Percentiles rank a stretch among this genome's conserved stretches.
Conservation (phyloP, 805 yeast species). For the Pichia gijzeniarum region DNA sequence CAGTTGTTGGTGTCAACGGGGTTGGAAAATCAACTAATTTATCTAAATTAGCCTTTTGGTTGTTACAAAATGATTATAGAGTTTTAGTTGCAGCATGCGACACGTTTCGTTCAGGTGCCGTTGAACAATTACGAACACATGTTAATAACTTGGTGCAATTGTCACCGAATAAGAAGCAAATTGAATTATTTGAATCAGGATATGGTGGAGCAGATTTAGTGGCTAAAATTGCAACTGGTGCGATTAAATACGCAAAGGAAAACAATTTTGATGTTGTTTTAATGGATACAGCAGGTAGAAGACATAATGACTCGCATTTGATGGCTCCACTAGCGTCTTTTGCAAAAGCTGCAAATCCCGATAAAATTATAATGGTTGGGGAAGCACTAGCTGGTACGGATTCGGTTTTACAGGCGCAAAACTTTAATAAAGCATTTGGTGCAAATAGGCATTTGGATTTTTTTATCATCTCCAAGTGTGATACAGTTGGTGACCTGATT, state of each 20-base stretch:
- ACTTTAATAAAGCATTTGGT: slow-evolving; percentile 92
- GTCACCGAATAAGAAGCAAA: slow-evolving; percentile 39
- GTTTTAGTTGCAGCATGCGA: slow-evolving; percentile 95
- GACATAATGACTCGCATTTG: slow-evolving; percentile 88
- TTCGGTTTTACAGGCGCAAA: slow-evolving; percentile 89
- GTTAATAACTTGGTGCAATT: slow-evolving; percentile 74
- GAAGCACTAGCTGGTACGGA: slow-evolving; percentile 98
- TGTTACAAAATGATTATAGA: slow-evolving; percentile 78
- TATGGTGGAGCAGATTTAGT: slow-evolving; percentile 95
- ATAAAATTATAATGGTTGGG: slow-evolving; percentile 96
- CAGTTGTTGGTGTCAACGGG: slow-evolving; percentile 97
- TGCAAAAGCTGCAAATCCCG: slow-evolving; percentile 93
- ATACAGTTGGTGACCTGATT: slow-evolving; percentile 93
- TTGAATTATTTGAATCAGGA: slow-evolving; percentile 88
- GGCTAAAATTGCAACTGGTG: slow-evolving; percentile 86
- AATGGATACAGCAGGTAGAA: slow-evolving; percentile 96
- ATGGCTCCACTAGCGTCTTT: slow-evolving; percentile 95
- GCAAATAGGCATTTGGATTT: slow-evolving; percentile 74
- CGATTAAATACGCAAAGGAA: slow-evolving; percentile 70
- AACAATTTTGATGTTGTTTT: slow-evolving; percentile 76
- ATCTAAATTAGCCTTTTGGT: slow-evolving; percentile 93
- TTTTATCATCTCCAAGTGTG: slow-evolving; percentile 90
- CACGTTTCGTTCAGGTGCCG: slow-evolving; percentile 97
- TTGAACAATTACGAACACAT: slow-evolving; percentile 93
- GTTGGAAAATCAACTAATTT: slow-evolving; percentile 96